A percentile compares a stretch with the other conserved stretches of the same genome.
Conservation (phyloP, 108 stramenopile species). For the Epithemia pelagica region DNA sequence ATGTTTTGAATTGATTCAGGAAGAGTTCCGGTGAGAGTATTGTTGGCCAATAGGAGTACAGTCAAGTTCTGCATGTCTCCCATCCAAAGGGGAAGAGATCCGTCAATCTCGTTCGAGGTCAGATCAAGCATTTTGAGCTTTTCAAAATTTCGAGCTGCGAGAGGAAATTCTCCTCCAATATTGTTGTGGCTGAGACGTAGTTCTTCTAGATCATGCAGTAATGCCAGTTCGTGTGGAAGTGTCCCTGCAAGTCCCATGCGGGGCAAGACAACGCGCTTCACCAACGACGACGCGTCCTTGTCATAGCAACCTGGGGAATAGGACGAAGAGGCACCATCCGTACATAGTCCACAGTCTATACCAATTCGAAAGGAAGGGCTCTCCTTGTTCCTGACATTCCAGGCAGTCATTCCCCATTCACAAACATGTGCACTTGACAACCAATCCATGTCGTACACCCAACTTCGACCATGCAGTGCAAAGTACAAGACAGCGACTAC, state of each 20-base stretch:
- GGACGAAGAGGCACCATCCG: neutral
- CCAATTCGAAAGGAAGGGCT: neutral
- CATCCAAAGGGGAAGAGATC: neutral
- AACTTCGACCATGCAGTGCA: neutral
- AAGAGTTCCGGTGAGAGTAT: conserved; percentile 12
- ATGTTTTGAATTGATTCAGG: conserved; percentile 14
- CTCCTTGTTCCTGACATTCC: neutral
- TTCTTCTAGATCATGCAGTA: neutral
- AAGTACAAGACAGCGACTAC: conserved; percentile 2
- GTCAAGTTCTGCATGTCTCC: neutral
- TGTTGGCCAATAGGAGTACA: conserved; percentile 17
- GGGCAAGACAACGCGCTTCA: neutral
- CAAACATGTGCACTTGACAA: neutral
- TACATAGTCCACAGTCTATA: neutral
- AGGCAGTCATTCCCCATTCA: neutral
- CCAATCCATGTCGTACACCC: neutral
- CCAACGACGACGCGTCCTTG: neutral
- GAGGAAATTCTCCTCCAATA: conserved; percentile 23
- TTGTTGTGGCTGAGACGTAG: conserved; percentile 23
- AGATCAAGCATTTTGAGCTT: neutral
- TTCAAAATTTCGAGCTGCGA: conserved; percentile 4
- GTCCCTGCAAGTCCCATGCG: conserved; percentile 5
- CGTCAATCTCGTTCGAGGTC: neutral
- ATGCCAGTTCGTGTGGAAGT: conserved; percentile 8
- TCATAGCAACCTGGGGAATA: neutral